phyloP scores from a whole-genome alignment of 805 yeast genomes.

The Candida boidinii region DNA sequence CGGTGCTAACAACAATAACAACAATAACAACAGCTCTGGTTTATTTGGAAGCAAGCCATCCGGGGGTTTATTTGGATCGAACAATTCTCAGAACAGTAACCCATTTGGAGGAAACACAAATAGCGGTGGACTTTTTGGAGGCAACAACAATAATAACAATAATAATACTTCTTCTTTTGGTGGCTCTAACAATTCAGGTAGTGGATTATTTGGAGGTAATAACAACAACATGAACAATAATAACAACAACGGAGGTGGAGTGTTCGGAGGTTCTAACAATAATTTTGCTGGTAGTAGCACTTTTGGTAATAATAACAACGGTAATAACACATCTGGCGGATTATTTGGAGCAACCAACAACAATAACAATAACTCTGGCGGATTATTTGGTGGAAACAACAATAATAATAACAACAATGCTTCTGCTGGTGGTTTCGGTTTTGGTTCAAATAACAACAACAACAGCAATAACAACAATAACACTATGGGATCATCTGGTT shows the following conservation, averaged over 20 bases:
- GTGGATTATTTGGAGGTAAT: slow-evolving; percentile 10
- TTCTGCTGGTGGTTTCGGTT: slow-evolving; percentile 7
- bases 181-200: slow-evolving; percentile 3
- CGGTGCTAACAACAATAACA: slow-evolving; percentile 25
- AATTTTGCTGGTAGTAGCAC: slow-evolving; percentile 12
- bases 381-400: slow-evolving; percentile 24
- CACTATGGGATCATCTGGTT: slow-evolving; percentile 6
- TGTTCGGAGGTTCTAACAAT: slow-evolving; percentile 11
- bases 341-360: neutral
- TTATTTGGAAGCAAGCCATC: slow-evolving; percentile 20
- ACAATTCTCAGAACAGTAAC: slow-evolving; percentile 7
- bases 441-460: neutral
- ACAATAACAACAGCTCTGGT: slow-evolving; percentile 17
- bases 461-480: neutral
- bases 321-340: slow-evolving; percentile 8
- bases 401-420: slow-evolving; percentile 14
- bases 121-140: slow-evolving; percentile 18
- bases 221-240: slow-evolving; percentile 6
- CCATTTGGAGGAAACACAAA: slow-evolving; percentile 13
- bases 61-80: slow-evolving; percentile 15
- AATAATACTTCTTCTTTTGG: slow-evolving; percentile 3
- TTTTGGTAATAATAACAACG: slow-evolving; percentile 13
- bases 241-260: slow-evolving; percentile 7
- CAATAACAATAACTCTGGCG: slow-evolving; percentile 14
- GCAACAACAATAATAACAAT: slow-evolving; percentile 2